phyloP scores from a whole-genome alignment of 106 monocot species.

The Allium sativum region DNA sequence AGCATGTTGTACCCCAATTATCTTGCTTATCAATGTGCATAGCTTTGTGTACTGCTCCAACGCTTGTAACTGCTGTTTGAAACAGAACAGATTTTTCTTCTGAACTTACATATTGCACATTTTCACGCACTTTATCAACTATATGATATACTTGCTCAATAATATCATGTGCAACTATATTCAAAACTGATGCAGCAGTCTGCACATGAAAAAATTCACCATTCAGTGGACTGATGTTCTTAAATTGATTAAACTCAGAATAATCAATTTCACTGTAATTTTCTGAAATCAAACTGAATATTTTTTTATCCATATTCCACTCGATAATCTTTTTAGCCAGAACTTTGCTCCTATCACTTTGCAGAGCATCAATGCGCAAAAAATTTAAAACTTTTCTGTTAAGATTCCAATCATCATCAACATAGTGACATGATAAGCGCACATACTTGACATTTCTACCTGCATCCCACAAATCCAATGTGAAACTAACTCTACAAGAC shows the following conservation, averaged over 20 bases:
- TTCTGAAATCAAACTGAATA: constrained; percentile 36
- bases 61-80: constrained; percentile 25
- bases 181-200: constrained; percentile 30
- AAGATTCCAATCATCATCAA: constrained; percentile 57
- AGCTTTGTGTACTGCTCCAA: constrained; percentile 19
- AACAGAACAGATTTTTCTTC: constrained; percentile 26
- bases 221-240: constrained; percentile 20
- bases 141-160: constrained; percentile 16
- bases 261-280: constrained; percentile 34
- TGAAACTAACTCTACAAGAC: constrained; percentile 29
- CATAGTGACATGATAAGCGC: constrained; percentile 50
- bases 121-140: constrained; percentile 24
- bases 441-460: constrained; percentile 23
- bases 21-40: constrained; percentile 30
- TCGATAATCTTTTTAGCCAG: constrained; percentile 35
- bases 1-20: constrained; percentile 41
- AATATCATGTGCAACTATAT: constrained; percentile 46
- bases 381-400: constrained; percentile 46
- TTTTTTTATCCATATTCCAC: constrained; percentile 47
- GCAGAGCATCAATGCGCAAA: constrained; percentile 22
- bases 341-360: constrained; percentile 16
- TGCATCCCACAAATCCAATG: constrained; percentile 41
- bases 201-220: constrained; percentile 39
- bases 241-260: constrained; percentile 12
- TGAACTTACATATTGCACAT: constrained; percentile 40